Evolutionary conservation across 805 yeast species (phyloP).

Genomic region (Nakazawaea holstii): DNA sequence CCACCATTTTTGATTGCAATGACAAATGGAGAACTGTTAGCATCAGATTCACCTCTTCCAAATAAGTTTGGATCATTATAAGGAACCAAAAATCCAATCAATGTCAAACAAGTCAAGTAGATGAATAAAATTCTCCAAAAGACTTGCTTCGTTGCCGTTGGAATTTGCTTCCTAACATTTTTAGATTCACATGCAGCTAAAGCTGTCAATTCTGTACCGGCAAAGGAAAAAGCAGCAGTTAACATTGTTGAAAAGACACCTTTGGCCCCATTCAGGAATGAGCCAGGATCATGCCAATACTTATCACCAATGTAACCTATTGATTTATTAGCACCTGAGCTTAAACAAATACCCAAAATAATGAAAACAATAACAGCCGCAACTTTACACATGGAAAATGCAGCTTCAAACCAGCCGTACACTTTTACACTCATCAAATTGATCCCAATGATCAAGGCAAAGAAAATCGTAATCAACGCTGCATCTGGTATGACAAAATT

Average conservation of each 20-base stretch:
- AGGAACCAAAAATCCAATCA: constrained; percentile 44
- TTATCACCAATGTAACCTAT: constrained; percentile 38
- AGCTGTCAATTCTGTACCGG: constrained; percentile 49
- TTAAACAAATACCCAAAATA: constrained; percentile 44
- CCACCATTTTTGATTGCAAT: constrained; percentile 36
- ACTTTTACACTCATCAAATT: constrained; percentile 51
- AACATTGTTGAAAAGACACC: constrained; percentile 51
- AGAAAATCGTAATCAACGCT: constrained; percentile 47
- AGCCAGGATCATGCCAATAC: constrained; percentile 41
- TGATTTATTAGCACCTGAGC: constrained; percentile 44
- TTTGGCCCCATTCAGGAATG: constrained; percentile 40
- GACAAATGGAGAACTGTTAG: constrained; percentile 41
- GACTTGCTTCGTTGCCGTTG: constrained; percentile 49
- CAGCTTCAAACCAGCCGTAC: constrained; percentile 50
- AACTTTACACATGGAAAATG: constrained; percentile 43
- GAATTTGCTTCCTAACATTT: constrained; percentile 41
- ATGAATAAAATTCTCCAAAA: constrained; percentile 49
- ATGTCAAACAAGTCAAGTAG: constrained; percentile 37
- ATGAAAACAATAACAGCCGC: constrained; percentile 47
- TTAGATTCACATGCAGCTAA: constrained; percentile 44
- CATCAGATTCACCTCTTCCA: constrained; percentile 24
- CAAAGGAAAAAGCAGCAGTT: constrained; percentile 50
- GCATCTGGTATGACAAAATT: constrained; percentile 31
- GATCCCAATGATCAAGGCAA: constrained; percentile 39
- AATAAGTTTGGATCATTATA: constrained; percentile 30